Base-by-base conservation (phyloP, 2,329 filamentous ascomycete species). In the Drechslera avenae region DNA sequence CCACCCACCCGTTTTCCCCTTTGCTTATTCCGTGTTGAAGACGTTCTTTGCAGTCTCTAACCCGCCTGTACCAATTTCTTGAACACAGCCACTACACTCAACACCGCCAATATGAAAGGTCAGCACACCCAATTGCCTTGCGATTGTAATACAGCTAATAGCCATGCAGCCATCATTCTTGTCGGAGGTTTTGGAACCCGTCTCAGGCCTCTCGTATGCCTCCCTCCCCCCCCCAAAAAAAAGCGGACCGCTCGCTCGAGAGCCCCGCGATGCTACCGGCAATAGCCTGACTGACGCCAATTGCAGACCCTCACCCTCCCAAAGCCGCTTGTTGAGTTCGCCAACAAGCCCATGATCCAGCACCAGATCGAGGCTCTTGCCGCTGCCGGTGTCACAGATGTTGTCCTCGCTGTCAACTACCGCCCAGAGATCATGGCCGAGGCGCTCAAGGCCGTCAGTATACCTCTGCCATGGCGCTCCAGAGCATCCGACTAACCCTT, bases 141-240 rank as follows among this genome's bases (percentile, higher is more conserved):
- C 12, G 17, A 19, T 37, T 32, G 34, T 36, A 41, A 41, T 13
- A 47, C 48, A 28, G 33, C 48, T 56, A 39, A 68, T 57, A 46
- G 13, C 3, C 21, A 13, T 50, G 19, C 50, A 97, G 91, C 92
- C 80, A 88, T 97, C 75, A 97, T 96, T 88, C 92, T 97, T 75
- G 94, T 97, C 78, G 94, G 94, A 81, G 94, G 93, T 77, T 99
- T 97, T 78, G 93, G 93, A 80, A 99, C 93, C 77, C 92, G 93
- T 79, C 88, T 99, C 72, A 90, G 93, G 75, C 93, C 93, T 82
- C 85, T 97, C 73, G 91, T 96, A 87, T 74, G 69, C 39, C 42
- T 49, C 40, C 28, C 43, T 33, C 40, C n/a, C n/a, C n/a, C n/a
- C n/a, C n/a, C n/a, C n/a, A n/a, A n/a, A n/a, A n/a, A n/a, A n/a